Evolutionary conservation across 306 rosid genomes (phyloP).

Genomic region (Nissolia schottii): DNA sequence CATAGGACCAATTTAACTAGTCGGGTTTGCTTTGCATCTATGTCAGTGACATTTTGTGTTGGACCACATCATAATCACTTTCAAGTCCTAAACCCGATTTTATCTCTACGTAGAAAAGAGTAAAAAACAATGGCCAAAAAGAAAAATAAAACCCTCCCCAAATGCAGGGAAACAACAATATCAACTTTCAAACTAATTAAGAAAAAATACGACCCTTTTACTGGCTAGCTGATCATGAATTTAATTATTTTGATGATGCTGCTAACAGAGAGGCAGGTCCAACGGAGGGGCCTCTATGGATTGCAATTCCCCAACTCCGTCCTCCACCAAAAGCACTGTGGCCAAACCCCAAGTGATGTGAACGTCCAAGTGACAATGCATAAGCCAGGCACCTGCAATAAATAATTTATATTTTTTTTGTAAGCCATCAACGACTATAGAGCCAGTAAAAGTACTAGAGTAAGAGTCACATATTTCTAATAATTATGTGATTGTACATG

Average conservation of each 20-base stretch:
- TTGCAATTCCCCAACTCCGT: constrained; percentile 70
- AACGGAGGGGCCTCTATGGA: constrained; percentile 64
- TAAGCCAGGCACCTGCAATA: constrained; percentile 70
- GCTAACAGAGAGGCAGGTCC: constrained; percentile 74
- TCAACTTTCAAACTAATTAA: constrained; percentile 13
- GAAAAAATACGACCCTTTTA: constrained; percentile 27
- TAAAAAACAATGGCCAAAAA: constrained; percentile 17
- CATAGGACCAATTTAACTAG: constrained; percentile 19
- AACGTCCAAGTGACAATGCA: constrained; percentile 98
- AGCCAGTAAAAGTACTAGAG: too few relatives aligned
- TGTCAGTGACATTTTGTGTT: constrained; percentile 16
- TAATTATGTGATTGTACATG: background rate
- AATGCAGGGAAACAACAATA: constrained; percentile 47
- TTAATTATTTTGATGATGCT: background rate
- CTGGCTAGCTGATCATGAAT: constrained; percentile 4
- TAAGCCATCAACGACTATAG: too few relatives aligned
- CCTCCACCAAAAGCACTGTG: constrained; percentile 78
- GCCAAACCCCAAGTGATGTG: constrained; percentile 94
- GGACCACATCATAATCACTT: constrained; percentile 1
- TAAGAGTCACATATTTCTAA: too few relatives aligned
- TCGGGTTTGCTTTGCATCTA: background rate
- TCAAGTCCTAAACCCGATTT: constrained; percentile 28
- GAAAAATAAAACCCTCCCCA: constrained; percentile 30
- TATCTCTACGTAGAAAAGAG: constrained; percentile 19
- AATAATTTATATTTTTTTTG: too few relatives aligned